A percentile compares a stretch with the other conserved stretches of the same genome.
phyloP scores from a whole-genome alignment of 768 basidiomycete genomes.

The Suillus placidus region DNA sequence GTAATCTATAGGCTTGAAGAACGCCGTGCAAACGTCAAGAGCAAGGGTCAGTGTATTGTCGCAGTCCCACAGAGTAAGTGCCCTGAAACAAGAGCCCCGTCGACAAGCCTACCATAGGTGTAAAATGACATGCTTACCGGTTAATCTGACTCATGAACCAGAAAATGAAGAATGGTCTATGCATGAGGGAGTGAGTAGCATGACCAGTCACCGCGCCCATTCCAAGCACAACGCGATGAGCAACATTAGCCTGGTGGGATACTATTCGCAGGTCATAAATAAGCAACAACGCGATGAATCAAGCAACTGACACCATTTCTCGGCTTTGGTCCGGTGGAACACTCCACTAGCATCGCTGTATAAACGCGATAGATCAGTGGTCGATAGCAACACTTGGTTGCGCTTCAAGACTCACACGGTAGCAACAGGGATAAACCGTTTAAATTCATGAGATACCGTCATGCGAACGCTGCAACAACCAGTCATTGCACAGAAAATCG shows the following conservation, averaged over 20 bases:
- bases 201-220: constrained; percentile 62
- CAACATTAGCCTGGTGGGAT: constrained; percentile 59
- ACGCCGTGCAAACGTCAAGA: constrained; percentile 60
- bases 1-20: constrained; percentile 65
- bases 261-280: constrained; percentile 37
- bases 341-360: constrained; percentile 46
- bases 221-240: constrained; percentile 60
- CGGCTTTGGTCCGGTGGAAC: constrained; percentile 58
- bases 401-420: constrained; percentile 47
- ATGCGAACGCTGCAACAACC: constrained; percentile 55
- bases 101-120: constrained; percentile 12
- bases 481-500: constrained; percentile 1
- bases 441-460: constrained; percentile 72
- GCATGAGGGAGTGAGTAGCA: constrained; percentile 47
- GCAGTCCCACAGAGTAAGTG: constrained; percentile 60
- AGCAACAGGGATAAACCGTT: constrained; percentile 61
- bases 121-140: constrained; percentile 39
- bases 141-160: constrained; percentile 78
- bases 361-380: constrained; percentile 3
- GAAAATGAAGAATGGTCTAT: constrained; percentile 68
- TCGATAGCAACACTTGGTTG: constrained; percentile 1
- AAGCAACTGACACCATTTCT: constrained; percentile 64
- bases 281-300: constrained; percentile 4
- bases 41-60: constrained; percentile 61
- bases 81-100: constrained; percentile 35